Base-by-base conservation (phyloP, 352 stramenopile genomes). In the Thalassiosira exigua region DNA sequence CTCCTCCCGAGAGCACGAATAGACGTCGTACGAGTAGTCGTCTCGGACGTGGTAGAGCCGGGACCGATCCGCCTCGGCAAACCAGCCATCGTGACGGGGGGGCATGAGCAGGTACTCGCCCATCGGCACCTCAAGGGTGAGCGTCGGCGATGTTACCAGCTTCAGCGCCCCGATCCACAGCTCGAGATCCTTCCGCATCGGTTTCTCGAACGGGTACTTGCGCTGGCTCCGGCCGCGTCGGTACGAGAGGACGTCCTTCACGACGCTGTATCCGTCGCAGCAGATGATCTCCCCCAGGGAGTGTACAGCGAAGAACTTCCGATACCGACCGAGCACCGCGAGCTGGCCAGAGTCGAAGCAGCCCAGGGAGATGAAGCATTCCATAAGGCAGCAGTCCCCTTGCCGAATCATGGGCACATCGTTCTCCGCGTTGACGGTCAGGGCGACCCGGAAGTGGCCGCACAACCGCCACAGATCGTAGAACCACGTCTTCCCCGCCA, bases 381-480 rank as follows among this genome's bases (percentile, higher is more conserved):
- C 19, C 57, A 66, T 66, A 14, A 66, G n/a, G 4, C 32, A 26
- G 0, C 17, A 29, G 24, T 66, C 33, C 2, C 57, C 57, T 4
- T 33, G 0, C 2, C 57, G 33, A 36, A 52, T 32, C 5, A n/a
- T 9, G 17, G 41, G 17, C 7, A 66, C 26, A 4, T 19, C 4
- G 5, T 52, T 27, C 5, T 22, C 17, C 3, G 1, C 17, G 11
- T 66, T n/a, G 2, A 66, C 0, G 3, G 21, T 19, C 0, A 66
- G 19, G 0, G 17, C n/a, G 9, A 66, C 19, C 3, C 52, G n/a
- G 14, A 66, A 66, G 21, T 66, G 33, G 30, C 14, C 3, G 27
- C 36, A 48, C 1, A 68, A 26, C 30, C 56, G 17, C 54, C 52
- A 75, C 4, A 75, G 21, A 36, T 67, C 58, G 21, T 60, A 50